Percentiles rank a stretch among this genome's conserved stretches.
Evolutionary conservation across 441 rosid species (phyloP).

Genomic region (Corymbia citriodora): DNA sequence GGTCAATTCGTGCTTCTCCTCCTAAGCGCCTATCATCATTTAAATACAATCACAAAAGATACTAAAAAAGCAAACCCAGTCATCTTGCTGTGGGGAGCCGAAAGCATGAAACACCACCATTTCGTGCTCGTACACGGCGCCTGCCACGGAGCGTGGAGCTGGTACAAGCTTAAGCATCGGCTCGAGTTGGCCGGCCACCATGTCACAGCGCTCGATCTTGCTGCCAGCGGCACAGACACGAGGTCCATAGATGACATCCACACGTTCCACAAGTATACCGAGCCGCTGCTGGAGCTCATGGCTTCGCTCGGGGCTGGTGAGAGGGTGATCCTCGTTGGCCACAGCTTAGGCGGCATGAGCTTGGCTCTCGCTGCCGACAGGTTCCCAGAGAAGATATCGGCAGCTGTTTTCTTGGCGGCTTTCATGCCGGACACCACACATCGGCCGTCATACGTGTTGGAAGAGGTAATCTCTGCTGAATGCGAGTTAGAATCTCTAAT

Average conservation of each 20-base stretch:
- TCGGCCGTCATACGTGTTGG: slow-evolving; percentile 29
- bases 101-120: slow-evolving; percentile 10
- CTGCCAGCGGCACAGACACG: slow-evolving; percentile 44
- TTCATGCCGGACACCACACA: slow-evolving; percentile 51
- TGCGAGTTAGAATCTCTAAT: neutral
- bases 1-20: neutral
- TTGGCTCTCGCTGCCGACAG: slow-evolving; percentile 52
- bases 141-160: slow-evolving; percentile 55
- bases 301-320: slow-evolving; percentile 28
- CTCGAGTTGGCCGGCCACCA: slow-evolving; percentile 39
- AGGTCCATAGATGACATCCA: neutral
- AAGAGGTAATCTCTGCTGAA: slow-evolving; percentile 16
- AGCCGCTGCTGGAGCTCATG: slow-evolving; percentile 46
- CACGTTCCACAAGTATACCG: neutral
- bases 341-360: slow-evolving; percentile 54
- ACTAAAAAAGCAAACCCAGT: neutral
- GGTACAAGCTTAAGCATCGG: slow-evolving; percentile 47
- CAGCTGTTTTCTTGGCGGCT: slow-evolving; percentile 50
- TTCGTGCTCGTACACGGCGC: slow-evolving; percentile 46
- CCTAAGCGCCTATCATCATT: neutral
- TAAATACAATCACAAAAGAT: neutral
- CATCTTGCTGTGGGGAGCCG: neutral
- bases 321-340: slow-evolving; percentile 55
- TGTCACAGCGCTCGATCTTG: slow-evolving; percentile 39
- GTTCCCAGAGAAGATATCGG: slow-evolving; percentile 49